A percentile compares a stretch with the other conserved stretches of the same genome.
These are phyloP conservation scores for Saccharomycopsis malanga DNA, from an alignment of 805 yeast species.

Conservation along the genomic window DNA sequence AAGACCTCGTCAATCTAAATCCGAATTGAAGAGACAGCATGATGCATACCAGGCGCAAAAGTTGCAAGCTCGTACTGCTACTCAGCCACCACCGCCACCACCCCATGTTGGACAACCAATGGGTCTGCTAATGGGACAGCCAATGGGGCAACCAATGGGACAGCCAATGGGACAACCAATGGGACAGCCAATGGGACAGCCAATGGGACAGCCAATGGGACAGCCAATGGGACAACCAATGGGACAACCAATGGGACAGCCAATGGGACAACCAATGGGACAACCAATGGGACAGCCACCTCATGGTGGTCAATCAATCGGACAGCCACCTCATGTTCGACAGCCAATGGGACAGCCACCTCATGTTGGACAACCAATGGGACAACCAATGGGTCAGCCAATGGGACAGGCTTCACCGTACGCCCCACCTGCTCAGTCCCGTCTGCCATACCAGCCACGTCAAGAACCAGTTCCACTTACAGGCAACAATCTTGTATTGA, in stretches of 20 bases:
- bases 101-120: neutral
- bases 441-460: neutral
- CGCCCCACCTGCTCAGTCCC: neutral
- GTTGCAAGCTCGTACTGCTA: neutral
- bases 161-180: neutral
- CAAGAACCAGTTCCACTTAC: neutral
- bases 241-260: too few species aligned
- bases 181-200: too few species aligned
- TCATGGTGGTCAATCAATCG: too few species aligned
- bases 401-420: too few species aligned
- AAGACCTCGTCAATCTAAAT: conserved; percentile 1
- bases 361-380: neutral
- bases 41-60: conserved; percentile 7
- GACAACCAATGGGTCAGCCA: too few species aligned
- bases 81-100: neutral
- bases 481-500: neutral
- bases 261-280: too few species aligned
- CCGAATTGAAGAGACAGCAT: conserved; percentile 16
- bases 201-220: too few species aligned
- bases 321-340: neutral
- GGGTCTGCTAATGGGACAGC: neutral
- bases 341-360: neutral
- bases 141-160: neutral
- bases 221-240: too few species aligned
- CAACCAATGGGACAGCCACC: neutral